Percentiles rank a stretch among this genome's conserved stretches.
Evolutionary conservation across 2,329 filamentous ascomycete species (phyloP).

Genomic region (Rhexocercosporidium sp.): DNA sequence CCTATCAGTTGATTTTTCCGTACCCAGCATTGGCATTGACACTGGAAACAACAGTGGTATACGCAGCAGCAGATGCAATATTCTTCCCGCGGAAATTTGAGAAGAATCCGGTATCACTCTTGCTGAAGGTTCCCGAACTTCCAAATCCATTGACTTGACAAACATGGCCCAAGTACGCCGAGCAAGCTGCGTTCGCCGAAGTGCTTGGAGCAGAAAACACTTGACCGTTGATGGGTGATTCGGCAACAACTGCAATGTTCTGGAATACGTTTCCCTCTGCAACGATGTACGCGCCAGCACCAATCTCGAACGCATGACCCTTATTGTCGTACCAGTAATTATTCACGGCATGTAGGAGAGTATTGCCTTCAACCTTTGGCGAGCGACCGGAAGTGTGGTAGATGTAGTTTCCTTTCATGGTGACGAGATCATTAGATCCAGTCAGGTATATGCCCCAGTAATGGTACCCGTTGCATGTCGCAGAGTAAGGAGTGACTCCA

Average conservation of each 20-base stretch:
- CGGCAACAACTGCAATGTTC: conserved; percentile 42
- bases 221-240: conserved; percentile 32
- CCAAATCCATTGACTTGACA: conserved; percentile 36
- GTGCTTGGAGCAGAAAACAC: conserved; percentile 33
- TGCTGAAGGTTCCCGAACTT: conserved; percentile 40
- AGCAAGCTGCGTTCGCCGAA: conserved; percentile 32
- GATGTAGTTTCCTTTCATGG: conserved; percentile 51
- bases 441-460: conserved; percentile 53
- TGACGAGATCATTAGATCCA: conserved; percentile 48
- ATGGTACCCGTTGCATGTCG: conserved; percentile 51
- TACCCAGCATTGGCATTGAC: conserved; percentile 13
- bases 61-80: conserved; percentile 36
- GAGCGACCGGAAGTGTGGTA: conserved; percentile 50
- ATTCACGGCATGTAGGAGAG: conserved; percentile 48
- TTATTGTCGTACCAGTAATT: conserved; percentile 50
- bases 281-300: conserved; percentile 41
- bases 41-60: conserved; percentile 4
- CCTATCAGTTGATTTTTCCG: conserved; percentile 9
- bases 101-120: conserved; percentile 39
- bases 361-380: conserved; percentile 48
- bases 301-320: conserved; percentile 52
- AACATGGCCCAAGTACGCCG: conserved; percentile 27
- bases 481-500: conserved; percentile 48
- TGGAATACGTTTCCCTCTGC: conserved; percentile 54
- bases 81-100: conserved; percentile 42